These are phyloP conservation scores for Acanthamoeba triangularis DNA, from an alignment of 208 protist genomes.

Conservation along the genomic window DNA sequence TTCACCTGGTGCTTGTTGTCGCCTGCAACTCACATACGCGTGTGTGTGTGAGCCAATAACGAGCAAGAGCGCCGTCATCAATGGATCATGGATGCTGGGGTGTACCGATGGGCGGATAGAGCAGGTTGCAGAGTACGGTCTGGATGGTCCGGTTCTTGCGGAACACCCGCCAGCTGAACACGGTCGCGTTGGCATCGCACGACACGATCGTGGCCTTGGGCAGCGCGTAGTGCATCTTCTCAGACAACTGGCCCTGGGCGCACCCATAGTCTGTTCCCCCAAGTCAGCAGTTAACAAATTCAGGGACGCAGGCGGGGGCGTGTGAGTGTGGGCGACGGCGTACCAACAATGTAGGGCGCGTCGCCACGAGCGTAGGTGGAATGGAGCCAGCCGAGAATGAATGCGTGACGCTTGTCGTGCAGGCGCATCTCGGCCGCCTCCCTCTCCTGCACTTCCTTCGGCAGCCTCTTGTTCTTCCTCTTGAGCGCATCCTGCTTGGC, in stretches of 20 bases:
- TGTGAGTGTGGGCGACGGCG: neutral
- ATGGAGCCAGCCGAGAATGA: constrained; percentile 30
- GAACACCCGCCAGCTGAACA: constrained; percentile 9
- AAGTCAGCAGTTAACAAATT: neutral
- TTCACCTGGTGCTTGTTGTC: neutral
- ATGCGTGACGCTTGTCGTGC: constrained; percentile 23
- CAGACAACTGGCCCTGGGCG: constrained; percentile 4
- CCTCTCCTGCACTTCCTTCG: neutral
- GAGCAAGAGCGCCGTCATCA: neutral
- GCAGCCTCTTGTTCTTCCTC: neutral
- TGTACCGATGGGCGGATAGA: constrained; percentile 21
- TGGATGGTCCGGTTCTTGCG: constrained; percentile 26
- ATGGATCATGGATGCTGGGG: neutral
- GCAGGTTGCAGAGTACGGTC: neutral
- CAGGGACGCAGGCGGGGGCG: neutral
- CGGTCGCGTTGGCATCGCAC: constrained; percentile 19
- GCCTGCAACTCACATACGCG: neutral
- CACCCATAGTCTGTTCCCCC: neutral
- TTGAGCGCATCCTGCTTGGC: neutral
- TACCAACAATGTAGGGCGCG: neutral
- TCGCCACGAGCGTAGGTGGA: neutral
- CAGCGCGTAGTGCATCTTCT: constrained; percentile 20
- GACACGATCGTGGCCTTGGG: constrained; percentile 22
- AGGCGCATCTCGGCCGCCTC: neutral
- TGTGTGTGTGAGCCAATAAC: neutral